Evolutionary conservation across 306 rosid genomes (phyloP).

Genomic region (Dryas alaskensis): DNA sequence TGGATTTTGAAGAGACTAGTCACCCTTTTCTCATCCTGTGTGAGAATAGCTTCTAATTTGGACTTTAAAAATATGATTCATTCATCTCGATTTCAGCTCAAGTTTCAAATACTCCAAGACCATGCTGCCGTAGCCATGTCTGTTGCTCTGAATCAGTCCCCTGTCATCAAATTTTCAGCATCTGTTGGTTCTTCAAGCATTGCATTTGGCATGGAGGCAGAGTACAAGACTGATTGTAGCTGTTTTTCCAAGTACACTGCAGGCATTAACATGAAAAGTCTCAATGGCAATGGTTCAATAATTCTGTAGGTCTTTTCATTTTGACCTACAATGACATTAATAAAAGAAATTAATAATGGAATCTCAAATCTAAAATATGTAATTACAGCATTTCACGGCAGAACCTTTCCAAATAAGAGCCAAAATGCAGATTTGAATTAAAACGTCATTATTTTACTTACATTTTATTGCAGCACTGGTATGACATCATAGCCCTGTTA

Average conservation of each 20-base stretch:
- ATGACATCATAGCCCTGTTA: not conserved
- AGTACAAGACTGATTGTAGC: slow-evolving; percentile 14
- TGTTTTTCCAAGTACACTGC: slow-evolving; percentile 17
- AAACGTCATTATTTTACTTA: not conserved
- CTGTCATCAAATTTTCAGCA: slow-evolving; percentile 16
- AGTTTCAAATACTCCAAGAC: slow-evolving; percentile 11
- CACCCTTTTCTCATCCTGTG: not conserved
- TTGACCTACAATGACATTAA: not conserved
- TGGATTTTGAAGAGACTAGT: no score
- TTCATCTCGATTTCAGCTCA: slow-evolving; percentile 1
- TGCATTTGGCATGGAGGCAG: slow-evolving; percentile 23
- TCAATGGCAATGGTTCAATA: slow-evolving; percentile 19
- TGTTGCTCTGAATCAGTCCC: slow-evolving; percentile 12
- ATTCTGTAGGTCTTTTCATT: slow-evolving; percentile 14
- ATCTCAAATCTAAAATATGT: no score
- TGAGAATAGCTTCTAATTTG: not conserved
- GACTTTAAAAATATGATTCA: not conserved
- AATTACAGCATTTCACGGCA: not conserved
- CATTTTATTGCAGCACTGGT: no score
- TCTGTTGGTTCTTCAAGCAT: slow-evolving; percentile 24
- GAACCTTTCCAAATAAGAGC: not conserved
- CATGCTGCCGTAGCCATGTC: slow-evolving; percentile 11
- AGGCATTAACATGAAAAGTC: slow-evolving; percentile 24
- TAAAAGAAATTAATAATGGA: not conserved
- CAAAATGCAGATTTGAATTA: not conserved